Percentiles rank a stretch among this genome's conserved stretches.
phyloP scores from a whole-genome alignment of 805 yeast species.

The Yarrowia bubula region DNA sequence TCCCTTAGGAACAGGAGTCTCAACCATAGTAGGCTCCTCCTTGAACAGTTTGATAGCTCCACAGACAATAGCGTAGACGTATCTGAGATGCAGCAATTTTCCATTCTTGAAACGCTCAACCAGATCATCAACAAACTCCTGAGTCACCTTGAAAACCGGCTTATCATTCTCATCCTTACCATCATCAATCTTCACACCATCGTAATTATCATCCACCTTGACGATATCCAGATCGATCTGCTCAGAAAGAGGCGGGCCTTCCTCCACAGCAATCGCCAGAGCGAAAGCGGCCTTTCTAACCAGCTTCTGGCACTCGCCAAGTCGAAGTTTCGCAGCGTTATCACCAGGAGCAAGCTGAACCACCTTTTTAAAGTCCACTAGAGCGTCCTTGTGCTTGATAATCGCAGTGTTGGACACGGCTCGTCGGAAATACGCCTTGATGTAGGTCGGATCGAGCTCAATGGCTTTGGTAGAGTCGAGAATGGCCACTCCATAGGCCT shows the following conservation, averaged over 20 bases:
- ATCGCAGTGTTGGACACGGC: slow-evolving; percentile 80
- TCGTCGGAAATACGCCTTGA: slow-evolving; percentile 82
- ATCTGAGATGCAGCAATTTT: slow-evolving; percentile 71
- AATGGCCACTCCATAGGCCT: slow-evolving; percentile 81
- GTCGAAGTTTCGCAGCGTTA: slow-evolving; percentile 58
- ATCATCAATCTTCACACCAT: slow-evolving; percentile 57
- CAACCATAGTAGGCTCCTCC: slow-evolving; percentile 73
- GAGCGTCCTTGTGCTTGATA: slow-evolving; percentile 70
- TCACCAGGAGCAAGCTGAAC: slow-evolving; percentile 66
- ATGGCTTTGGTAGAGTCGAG: slow-evolving; percentile 75
- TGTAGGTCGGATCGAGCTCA: slow-evolving; percentile 59
- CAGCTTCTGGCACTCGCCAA: slow-evolving; percentile 60
- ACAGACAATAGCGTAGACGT: slow-evolving; percentile 76
- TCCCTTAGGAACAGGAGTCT: slow-evolving; percentile 46
- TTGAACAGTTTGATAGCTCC: slow-evolving; percentile 64
- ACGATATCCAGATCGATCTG: slow-evolving; percentile 39
- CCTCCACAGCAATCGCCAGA: slow-evolving; percentile 78
- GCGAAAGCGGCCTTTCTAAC: slow-evolving; percentile 77
- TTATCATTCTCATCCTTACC: slow-evolving; percentile 39
- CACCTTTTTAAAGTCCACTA: slow-evolving; percentile 63
- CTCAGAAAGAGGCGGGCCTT: slow-evolving; percentile 50
- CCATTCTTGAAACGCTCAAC: slow-evolving; percentile 72
- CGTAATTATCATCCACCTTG: slow-evolving; percentile 53
- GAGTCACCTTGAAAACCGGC: slow-evolving; percentile 46
- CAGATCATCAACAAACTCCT: slow-evolving; percentile 60